phyloP scores from a whole-genome alignment of 176 grass and related monocot species.

The Miscanthus lutarioriparius region DNA sequence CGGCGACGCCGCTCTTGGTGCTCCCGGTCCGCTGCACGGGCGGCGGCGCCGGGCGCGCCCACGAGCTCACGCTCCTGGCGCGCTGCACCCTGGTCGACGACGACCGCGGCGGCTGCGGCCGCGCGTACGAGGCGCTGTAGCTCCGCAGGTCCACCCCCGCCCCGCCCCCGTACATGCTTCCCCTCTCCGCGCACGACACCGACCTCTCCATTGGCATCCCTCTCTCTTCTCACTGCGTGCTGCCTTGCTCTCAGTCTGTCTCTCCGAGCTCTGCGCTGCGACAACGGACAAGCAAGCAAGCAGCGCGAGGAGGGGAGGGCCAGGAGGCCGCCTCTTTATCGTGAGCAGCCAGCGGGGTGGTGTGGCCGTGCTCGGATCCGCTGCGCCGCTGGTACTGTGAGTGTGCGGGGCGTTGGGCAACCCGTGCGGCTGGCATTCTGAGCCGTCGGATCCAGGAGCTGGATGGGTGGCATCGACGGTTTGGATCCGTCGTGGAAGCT shows the following conservation, averaged over 20 bases:
- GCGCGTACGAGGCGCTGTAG: slow-evolving; percentile 55
- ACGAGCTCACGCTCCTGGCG: slow-evolving; percentile 29
- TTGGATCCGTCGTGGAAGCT: neutral
- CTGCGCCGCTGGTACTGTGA: neutral
- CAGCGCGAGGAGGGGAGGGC: neutral
- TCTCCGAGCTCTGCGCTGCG: neutral
- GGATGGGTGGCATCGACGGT: neutral
- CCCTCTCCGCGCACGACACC: slow-evolving; percentile 47
- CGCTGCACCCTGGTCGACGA: slow-evolving; percentile 19
- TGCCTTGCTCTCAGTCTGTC: neutral
- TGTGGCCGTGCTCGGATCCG: neutral
- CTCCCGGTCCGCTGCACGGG: slow-evolving; percentile 38
- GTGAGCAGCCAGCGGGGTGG: neutral
- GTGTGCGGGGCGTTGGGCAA: too few species aligned
- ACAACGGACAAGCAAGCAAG: neutral
- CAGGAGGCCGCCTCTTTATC: neutral
- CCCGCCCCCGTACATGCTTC: neutral
- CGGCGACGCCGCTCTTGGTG: slow-evolving; percentile 21
- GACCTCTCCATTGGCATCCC: slow-evolving; percentile 56
- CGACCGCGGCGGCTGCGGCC: neutral
- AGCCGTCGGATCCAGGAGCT: neutral
- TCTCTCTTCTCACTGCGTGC: neutral
- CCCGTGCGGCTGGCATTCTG: neutral
- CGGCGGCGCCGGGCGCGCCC: slow-evolving; percentile 1
- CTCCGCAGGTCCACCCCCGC: slow-evolving; percentile 40